These are phyloP conservation scores for Xylariaceae sp. DNA, from an alignment of 2,329 filamentous ascomycete genomes.

Conservation along the genomic window DNA sequence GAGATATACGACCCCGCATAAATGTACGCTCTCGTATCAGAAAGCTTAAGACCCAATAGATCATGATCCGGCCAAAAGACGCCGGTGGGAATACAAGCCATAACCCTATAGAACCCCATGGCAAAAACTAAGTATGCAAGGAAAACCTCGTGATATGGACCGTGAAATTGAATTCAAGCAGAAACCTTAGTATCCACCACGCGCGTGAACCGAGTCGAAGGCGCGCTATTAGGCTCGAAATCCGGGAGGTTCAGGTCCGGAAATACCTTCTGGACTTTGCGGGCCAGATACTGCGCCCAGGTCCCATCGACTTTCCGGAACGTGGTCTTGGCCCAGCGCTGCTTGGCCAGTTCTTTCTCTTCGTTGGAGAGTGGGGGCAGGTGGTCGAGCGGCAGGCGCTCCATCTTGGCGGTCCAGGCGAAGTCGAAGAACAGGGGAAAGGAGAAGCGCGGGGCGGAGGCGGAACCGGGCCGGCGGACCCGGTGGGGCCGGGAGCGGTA, in stretches of 20 bases:
- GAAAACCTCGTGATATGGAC: background rate
- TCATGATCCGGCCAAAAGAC: too few species aligned
- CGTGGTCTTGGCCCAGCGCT: background rate
- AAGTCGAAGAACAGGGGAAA: background rate
- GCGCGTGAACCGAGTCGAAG: background rate
- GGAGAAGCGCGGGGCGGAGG: background rate
- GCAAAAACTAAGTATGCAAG: too few species aligned
- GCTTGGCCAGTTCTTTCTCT: background rate
- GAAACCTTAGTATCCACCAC: background rate
- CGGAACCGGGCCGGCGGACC: background rate
- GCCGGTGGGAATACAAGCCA: too few species aligned
- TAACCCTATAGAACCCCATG: too few species aligned
- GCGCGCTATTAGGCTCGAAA: background rate
- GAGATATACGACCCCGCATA: too few species aligned
- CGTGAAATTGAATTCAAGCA: background rate
- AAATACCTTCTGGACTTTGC: constrained; percentile 1
- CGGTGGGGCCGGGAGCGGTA: constrained; percentile 1
- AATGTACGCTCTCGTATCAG: too few species aligned
- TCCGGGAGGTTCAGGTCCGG: background rate
- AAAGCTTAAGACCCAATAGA: too few species aligned
- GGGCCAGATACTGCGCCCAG: background rate
- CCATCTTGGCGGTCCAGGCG: background rate
- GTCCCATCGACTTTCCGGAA: background rate
- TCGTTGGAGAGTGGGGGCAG: background rate
- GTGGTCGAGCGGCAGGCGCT: background rate